These are phyloP conservation scores for Jacaranda mimosifolia DNA, from an alignment of 257 asterid species.

Conservation along the genomic window DNA sequence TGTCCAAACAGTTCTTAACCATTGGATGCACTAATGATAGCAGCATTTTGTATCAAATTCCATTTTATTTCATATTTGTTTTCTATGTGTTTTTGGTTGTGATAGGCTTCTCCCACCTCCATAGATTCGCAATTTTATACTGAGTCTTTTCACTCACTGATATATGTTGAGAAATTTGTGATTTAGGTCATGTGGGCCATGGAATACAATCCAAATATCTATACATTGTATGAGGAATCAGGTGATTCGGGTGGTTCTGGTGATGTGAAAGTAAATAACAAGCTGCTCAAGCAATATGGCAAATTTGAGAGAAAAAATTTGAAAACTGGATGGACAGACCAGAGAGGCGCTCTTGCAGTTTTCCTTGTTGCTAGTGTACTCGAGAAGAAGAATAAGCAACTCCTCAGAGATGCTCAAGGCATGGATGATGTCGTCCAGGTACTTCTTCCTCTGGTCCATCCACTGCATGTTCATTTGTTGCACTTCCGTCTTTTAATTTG, in stretches of 20 bases:
- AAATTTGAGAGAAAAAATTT: constrained; percentile 85
- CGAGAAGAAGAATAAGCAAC: constrained; percentile 83
- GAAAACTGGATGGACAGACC: constrained; percentile 79
- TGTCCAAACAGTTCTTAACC: neutral
- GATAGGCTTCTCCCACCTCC: neutral
- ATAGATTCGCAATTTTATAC: neutral
- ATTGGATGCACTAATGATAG: neutral
- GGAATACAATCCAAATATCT: constrained; percentile 91
- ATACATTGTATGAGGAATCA: constrained; percentile 66
- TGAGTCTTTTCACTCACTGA: constrained; percentile 18
- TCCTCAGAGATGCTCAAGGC: constrained; percentile 89
- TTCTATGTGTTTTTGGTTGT: neutral
- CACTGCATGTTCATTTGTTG: neutral
- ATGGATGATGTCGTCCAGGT: constrained; percentile 92
- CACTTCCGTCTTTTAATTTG: neutral
- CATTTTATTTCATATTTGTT: neutral
- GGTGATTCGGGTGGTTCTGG: constrained; percentile 38
- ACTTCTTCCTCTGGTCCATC: constrained; percentile 7
- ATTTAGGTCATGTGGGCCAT: constrained; percentile 98
- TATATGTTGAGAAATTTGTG: neutral
- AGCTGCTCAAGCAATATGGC: constrained; percentile 78
- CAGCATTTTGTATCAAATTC: neutral
- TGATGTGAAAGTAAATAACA: constrained; percentile 54
- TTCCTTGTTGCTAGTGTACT: constrained; percentile 94
- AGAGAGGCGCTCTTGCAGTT: constrained; percentile 82